A percentile compares a stretch with the other conserved stretches of the same genome.
Conservation (phyloP, 176 grass and related monocot genomes). For the Aegilops longissima region DNA sequence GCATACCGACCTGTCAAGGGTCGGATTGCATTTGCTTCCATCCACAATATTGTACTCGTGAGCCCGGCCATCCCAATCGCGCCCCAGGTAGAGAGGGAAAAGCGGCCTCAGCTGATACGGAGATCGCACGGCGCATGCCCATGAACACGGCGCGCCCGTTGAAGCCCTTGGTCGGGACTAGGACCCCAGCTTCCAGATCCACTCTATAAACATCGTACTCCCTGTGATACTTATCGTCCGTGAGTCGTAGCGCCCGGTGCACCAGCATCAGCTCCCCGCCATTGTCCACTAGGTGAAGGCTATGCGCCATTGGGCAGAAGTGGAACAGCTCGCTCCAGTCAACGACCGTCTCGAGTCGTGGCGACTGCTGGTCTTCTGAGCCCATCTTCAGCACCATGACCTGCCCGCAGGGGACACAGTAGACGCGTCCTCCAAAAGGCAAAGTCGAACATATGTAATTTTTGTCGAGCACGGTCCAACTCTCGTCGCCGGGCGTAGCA, state of each 20-base stretch:
- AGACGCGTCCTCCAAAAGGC: background rate
- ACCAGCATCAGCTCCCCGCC: background rate
- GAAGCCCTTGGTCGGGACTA: background rate
- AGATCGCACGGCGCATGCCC: background rate
- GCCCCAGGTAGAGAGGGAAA: background rate
- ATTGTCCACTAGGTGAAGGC: constrained; percentile 8
- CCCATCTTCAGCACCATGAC: background rate
- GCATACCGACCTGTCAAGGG: too few relatives aligned
- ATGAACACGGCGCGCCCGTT: background rate
- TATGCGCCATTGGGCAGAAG: background rate
- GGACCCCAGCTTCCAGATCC: background rate
- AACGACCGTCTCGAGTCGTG: background rate
- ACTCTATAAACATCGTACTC: background rate
- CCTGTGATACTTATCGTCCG: background rate
- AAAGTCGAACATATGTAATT: background rate
- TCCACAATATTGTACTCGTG: background rate
- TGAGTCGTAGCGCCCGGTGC: background rate
- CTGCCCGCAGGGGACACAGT: too few relatives aligned
- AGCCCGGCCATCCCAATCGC: background rate
- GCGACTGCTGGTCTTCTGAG: too few relatives aligned
- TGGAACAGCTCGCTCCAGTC: background rate
- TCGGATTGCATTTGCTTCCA: background rate
- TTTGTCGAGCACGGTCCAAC: background rate
- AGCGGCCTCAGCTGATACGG: background rate
- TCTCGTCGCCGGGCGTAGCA: background rate